A percentile compares a stretch with the other conserved stretches of the same genome.
Conservation (phyloP, 2,329 filamentous ascomycete species). For the Diaporthe sp. region DNA sequence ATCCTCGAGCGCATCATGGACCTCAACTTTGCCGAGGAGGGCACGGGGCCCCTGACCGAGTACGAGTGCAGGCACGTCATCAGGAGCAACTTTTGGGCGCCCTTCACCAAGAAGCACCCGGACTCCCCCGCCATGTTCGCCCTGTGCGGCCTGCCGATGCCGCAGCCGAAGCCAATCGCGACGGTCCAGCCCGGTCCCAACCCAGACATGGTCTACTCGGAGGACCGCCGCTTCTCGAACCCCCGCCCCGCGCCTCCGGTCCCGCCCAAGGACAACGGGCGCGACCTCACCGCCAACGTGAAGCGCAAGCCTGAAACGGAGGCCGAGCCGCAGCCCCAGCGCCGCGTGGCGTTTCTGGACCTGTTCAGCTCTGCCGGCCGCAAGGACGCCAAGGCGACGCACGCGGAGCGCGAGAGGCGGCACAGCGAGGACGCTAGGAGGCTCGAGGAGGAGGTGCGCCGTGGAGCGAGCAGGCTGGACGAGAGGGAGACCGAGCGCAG, state of each 20-base stretch:
- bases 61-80: conserved; percentile 38
- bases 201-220: conserved; percentile 43
- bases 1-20: conserved; percentile 49
- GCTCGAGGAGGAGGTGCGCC: neutral
- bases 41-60: conserved; percentile 36
- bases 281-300: conserved; percentile 11
- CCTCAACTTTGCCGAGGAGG: conserved; percentile 38
- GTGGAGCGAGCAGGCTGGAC: neutral
- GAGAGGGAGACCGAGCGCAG: neutral
- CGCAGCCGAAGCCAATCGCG: neutral
- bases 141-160: conserved; percentile 46
- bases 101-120: conserved; percentile 42
- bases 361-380: neutral
- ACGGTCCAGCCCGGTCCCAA: neutral
- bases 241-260: neutral
- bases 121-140: conserved; percentile 47
- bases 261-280: conserved; percentile 1
- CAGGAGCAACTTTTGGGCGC: conserved; percentile 42
- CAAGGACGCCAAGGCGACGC: neutral
- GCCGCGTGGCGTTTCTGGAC: neutral
- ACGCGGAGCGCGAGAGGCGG: neutral
- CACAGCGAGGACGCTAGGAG: neutral
- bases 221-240: neutral
- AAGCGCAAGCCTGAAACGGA: neutral
- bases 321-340: neutral